Conservation (phyloP, 257 asterid genomes). For the Fraxinus cuspidata region DNA sequence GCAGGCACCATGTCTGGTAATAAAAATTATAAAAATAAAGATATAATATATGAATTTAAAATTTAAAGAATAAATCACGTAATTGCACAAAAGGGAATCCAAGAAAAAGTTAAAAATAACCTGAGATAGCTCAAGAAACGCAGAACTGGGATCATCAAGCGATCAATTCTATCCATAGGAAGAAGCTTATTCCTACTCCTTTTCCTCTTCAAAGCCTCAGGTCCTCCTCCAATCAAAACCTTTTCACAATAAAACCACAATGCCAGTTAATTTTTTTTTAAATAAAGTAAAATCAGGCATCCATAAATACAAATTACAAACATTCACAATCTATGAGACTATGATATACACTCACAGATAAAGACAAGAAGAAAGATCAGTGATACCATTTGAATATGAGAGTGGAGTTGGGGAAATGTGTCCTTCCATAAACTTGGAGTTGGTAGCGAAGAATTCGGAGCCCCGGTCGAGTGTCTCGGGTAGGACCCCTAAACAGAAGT, state of each 20-base stretch:
- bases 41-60: no score
- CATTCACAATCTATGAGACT: not conserved
- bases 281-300: not conserved
- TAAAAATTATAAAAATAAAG: no score
- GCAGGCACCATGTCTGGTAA: no score
- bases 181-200: constrained; percentile 81
- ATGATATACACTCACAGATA: not conserved
- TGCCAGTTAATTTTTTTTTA: not conserved
- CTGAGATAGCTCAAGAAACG: constrained; percentile 96
- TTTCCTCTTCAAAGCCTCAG: constrained; percentile 80
- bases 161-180: constrained; percentile 84
- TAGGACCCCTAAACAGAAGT: constrained; percentile 47
- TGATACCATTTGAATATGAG: constrained; percentile 59
- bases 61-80: no score
- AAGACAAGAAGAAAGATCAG: not conserved
- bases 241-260: constrained; percentile 24
- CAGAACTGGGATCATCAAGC: constrained; percentile 84
- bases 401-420: constrained; percentile 66
- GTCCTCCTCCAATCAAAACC: constrained; percentile 87
- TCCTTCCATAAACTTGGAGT: constrained; percentile 69
- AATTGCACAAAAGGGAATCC: not conserved
- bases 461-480: constrained; percentile 72
- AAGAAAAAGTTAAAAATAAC: constrained; percentile 26
- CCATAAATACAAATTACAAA: not conserved
- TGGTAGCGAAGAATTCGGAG: constrained; percentile 66